phyloP scores from a whole-genome alignment of 2,329 filamentous ascomycete species.

The Ophiosphaerella narmari region DNA sequence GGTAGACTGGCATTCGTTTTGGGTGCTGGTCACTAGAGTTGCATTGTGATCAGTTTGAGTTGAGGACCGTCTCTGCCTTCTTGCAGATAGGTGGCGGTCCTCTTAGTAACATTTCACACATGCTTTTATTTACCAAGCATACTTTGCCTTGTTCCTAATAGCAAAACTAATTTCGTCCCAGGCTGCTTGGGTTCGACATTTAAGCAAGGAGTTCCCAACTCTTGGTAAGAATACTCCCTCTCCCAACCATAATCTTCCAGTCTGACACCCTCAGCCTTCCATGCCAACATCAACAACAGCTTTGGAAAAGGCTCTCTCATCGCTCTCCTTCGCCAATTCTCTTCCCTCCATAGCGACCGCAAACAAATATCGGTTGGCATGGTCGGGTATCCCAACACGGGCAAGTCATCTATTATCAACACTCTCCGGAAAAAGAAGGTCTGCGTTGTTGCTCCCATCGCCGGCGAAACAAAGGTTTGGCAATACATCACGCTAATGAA shows the following conservation, averaged over 20 bases:
- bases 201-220: constrained; percentile 91
- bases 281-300: constrained; percentile 91
- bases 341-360: constrained; percentile 81
- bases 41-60: constrained; percentile 91
- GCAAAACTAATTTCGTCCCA: constrained; percentile 50
- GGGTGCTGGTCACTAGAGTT: constrained; percentile 76
- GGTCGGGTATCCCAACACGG: constrained; percentile 89
- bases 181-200: constrained; percentile 88
- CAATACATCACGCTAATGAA: constrained; percentile 97
- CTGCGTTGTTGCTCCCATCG: constrained; percentile 89
- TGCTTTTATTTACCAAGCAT: constrained; percentile 39
- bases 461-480: constrained; percentile 97
- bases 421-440: constrained; percentile 93
- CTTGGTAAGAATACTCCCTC: constrained; percentile 51
- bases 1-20: constrained; percentile 85
- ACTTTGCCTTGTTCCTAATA: constrained; percentile 21
- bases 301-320: constrained; percentile 97
- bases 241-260: not conserved
- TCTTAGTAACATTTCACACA: constrained; percentile 99
- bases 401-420: constrained; percentile 97
- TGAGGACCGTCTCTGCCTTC: constrained; percentile 77
- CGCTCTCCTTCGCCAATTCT: constrained; percentile 89
- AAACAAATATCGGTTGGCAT: constrained; percentile 95
- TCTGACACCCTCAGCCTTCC: constrained; percentile 67
- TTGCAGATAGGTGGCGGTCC: constrained; percentile 70